Percentiles rank a stretch among this genome's conserved stretches.
Evolutionary conservation across 1,284 basidiomycete species (phyloP).

Genomic region (Chalciporus piperatoides): DNA sequence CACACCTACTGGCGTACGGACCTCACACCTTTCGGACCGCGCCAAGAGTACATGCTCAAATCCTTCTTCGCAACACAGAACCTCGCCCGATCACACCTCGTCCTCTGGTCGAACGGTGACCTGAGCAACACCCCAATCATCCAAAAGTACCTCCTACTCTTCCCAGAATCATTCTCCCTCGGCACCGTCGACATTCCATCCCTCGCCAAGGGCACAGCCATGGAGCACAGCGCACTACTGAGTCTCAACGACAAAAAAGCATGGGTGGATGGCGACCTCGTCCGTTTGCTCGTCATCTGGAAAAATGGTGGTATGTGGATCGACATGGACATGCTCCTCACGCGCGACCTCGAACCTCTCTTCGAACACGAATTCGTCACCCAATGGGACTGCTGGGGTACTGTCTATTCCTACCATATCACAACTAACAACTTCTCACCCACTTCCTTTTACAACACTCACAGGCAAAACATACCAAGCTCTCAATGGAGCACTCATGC

Average conservation of each 20-base stretch:
- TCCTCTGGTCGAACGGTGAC: constrained; percentile 88
- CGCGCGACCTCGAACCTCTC: constrained; percentile 77
- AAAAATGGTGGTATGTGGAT: constrained; percentile 89
- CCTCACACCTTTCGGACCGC: constrained; percentile 67
- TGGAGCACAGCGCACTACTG: constrained; percentile 62
- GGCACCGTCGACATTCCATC: constrained; percentile 61
- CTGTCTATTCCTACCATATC: constrained; percentile 9
- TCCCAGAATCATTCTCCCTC: constrained; percentile 69
- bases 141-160: constrained; percentile 54
- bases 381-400: constrained; percentile 96
- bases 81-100: constrained; percentile 55
- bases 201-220: constrained; percentile 71
- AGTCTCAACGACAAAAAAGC: constrained; percentile 68
- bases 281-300: constrained; percentile 86
- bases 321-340: constrained; percentile 92
- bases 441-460: neutral
- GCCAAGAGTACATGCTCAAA: constrained; percentile 85
- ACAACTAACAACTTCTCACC: neutral
- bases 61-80: constrained; percentile 91
- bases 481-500: constrained; percentile 91
- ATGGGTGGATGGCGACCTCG: constrained; percentile 91
- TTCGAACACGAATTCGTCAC: constrained; percentile 91
- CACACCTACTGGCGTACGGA: constrained; percentile 92
- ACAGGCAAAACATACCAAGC: constrained; percentile 83
- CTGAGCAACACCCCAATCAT: constrained; percentile 60